A percentile compares a stretch with the other conserved stretches of the same genome.
phyloP scores from a whole-genome alignment of 495 filamentous ascomycete genomes.

The Staphylotrichum longicolle region DNA sequence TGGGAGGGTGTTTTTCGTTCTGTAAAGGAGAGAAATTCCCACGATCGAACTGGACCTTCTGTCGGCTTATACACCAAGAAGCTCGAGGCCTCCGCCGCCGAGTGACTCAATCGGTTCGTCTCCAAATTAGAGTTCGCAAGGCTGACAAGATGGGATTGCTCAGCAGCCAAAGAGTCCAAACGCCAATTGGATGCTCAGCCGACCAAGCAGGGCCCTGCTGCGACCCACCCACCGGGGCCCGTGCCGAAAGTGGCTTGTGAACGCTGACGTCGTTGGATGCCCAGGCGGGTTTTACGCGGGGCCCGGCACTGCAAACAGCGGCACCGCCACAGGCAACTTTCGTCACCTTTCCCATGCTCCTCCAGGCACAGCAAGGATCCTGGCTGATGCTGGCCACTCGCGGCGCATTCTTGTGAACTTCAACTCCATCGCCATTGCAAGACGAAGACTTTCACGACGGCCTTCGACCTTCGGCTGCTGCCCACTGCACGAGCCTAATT shows the following conservation, averaged over 20 bases:
- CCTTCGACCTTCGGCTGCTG: too few species aligned
- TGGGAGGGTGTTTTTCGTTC: background rate
- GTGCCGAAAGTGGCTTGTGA: conserved; percentile 11
- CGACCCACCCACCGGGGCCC: background rate
- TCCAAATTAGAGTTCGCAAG: too few species aligned
- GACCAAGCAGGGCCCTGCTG: too few species aligned
- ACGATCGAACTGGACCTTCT: conserved; percentile 12
- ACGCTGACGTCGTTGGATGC: conserved; percentile 25
- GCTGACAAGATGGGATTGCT: background rate
- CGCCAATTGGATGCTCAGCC: too few species aligned
- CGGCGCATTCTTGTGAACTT: conserved; percentile 4
- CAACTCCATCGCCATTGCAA: background rate
- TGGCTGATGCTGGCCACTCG: background rate
- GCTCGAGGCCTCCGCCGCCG: too few species aligned
- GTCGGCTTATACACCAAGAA: background rate
- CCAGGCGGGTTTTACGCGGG: conserved; percentile 5
- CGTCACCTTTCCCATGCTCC: conserved; percentile 21
- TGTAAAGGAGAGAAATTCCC: conserved; percentile 15
- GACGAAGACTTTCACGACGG: too few species aligned
- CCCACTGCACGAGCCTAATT: too few species aligned
- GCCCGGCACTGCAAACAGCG: conserved; percentile 13
- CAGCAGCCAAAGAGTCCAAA: too few species aligned
- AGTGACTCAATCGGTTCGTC: too few species aligned
- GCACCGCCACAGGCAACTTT: conserved; percentile 33
- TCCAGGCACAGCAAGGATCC: conserved; percentile 15